Percentiles rank a stretch among this genome's conserved stretches.
Conservation (phyloP, 768 basidiomycete genomes). For the Fibroporia radiculosa region DNA sequence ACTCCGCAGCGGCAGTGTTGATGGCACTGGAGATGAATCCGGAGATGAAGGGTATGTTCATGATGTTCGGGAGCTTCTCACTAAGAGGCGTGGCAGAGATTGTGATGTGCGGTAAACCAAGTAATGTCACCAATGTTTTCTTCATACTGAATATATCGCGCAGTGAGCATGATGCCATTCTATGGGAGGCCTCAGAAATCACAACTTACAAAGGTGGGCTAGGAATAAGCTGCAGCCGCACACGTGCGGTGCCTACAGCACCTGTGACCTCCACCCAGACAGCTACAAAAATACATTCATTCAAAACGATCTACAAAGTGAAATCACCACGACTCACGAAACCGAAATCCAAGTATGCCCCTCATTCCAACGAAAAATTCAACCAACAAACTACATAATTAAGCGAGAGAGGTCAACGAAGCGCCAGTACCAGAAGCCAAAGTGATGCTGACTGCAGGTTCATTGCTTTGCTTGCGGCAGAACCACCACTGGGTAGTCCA, state of each 20-base stretch:
- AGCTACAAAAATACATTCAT: conserved; percentile 24
- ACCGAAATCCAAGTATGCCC: conserved; percentile 29
- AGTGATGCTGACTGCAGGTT: conserved; percentile 40
- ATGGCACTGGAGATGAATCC: conserved; percentile 63
- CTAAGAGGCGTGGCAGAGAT: conserved; percentile 60
- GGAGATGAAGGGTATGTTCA: conserved; percentile 67
- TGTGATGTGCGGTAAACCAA: conserved; percentile 62
- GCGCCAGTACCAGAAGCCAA: neutral
- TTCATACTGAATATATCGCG: conserved; percentile 26
- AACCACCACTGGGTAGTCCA: conserved; percentile 38
- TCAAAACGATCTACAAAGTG: neutral
- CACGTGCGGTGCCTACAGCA: conserved; percentile 52
- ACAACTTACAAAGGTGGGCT: conserved; percentile 49
- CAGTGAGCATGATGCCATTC: neutral
- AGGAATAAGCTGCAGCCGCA: conserved; percentile 68
- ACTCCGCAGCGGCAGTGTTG: conserved; percentile 49
- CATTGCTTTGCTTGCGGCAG: conserved; percentile 29
- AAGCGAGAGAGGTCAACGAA: neutral
- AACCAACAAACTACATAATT: conserved; percentile 37
- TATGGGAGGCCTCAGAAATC: neutral
- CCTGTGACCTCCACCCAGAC: conserved; percentile 70
- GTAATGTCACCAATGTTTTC: conserved; percentile 48
- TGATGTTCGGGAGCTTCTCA: conserved; percentile 61
- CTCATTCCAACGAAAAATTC: conserved; percentile 56
- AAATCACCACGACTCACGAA: conserved; percentile 16